Conservation (phyloP, 1,139 yeast species). For the Hyphopichia pseudoburtonii region DNA sequence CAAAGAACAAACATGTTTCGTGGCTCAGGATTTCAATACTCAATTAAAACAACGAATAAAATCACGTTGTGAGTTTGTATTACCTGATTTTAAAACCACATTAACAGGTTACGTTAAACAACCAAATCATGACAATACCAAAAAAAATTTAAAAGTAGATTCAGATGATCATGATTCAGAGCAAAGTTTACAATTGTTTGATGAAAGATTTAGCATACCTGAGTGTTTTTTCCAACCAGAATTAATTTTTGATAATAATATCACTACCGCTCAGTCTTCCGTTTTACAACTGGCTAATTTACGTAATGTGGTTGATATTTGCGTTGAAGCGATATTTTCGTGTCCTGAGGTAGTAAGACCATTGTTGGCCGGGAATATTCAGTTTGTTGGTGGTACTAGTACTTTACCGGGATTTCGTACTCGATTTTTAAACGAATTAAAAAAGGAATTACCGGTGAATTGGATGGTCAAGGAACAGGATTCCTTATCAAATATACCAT, state of each 20-base stretch:
- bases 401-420: conserved; percentile 65
- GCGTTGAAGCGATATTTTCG: conserved; percentile 66
- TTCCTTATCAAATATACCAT: conserved; percentile 14
- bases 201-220: conserved; percentile 86
- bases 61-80: conserved; percentile 59
- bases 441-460: conserved; percentile 65
- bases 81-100: conserved; percentile 86
- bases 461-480: conserved; percentile 56
- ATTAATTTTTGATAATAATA: conserved; percentile 46
- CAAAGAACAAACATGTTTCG: conserved; percentile 77
- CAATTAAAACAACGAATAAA: conserved; percentile 44
- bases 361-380: conserved; percentile 74
- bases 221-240: conserved; percentile 88
- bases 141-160: conserved; percentile 4
- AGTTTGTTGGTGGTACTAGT: conserved; percentile 80
- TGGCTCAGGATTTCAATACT: conserved; percentile 63
- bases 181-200: conserved; percentile 68
- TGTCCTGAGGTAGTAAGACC: conserved; percentile 79
- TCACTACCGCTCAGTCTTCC: conserved; percentile 25
- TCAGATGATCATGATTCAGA: conserved; percentile 64
- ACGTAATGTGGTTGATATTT: conserved; percentile 70
- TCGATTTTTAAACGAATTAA: conserved; percentile 60
- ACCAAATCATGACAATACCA: conserved; percentile 10
- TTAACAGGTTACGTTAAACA: conserved; percentile 59
- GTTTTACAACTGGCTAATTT: conserved; percentile 57